phyloP scores from a whole-genome alignment of 805 yeast genomes.

The Teunomyces tritomae region DNA sequence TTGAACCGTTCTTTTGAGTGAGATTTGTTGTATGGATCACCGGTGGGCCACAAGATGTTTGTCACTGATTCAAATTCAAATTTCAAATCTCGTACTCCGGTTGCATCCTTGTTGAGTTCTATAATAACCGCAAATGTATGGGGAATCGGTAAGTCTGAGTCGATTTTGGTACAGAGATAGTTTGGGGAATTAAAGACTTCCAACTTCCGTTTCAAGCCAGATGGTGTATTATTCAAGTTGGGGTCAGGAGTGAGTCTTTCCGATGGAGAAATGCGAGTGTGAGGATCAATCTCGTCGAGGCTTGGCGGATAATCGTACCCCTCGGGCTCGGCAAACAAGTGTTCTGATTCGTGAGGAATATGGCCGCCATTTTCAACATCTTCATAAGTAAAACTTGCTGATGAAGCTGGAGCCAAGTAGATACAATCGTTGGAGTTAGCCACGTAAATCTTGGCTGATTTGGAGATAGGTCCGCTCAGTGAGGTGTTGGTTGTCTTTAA shows the following conservation, averaged over 20 bases:
- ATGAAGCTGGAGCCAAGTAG: conserved; percentile 37
- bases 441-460: conserved; percentile 29
- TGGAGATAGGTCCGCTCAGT: conserved; percentile 22
- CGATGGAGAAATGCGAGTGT: not conserved
- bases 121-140: conserved; percentile 54
- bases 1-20: conserved; percentile 47
- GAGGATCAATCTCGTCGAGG: not conserved
- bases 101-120: conserved; percentile 40
- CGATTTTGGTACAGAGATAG: conserved; percentile 35
- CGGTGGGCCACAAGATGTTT: conserved; percentile 52
- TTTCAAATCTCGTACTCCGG: conserved; percentile 32
- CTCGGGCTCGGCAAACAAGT: not conserved
- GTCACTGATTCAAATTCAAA: conserved; percentile 44
- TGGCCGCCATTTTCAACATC: conserved; percentile 41
- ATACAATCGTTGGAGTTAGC: conserved; percentile 41
- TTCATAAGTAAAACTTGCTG: conserved; percentile 41
- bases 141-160: conserved; percentile 42
- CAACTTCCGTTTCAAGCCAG: conserved; percentile 19
- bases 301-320: not conserved
- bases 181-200: conserved; percentile 31
- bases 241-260: conserved; percentile 8
- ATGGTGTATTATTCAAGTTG: conserved; percentile 9
- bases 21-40: conserved; percentile 47
- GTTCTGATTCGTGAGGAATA: not conserved
- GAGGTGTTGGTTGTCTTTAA: conserved; percentile 26